These are phyloP conservation scores for Eutrema japonicum DNA, from an alignment of 345 rosid species.

Conservation along the genomic window DNA sequence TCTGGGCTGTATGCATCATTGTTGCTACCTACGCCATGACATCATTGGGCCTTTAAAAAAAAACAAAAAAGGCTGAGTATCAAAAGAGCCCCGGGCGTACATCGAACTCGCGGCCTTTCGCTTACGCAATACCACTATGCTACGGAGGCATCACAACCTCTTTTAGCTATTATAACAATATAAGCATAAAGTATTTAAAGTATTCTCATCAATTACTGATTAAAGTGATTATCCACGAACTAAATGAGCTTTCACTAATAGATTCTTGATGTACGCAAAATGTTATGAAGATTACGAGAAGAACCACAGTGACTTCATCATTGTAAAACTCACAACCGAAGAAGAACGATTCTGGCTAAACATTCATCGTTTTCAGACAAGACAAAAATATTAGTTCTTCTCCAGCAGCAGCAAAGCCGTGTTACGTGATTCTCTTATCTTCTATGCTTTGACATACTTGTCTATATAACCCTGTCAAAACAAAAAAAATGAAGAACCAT, in stretches of 20 bases:
- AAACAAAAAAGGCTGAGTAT: too few relatives aligned
- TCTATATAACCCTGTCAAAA: slow-evolving; percentile 80
- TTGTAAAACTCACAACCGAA: slow-evolving; percentile 4
- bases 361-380: slow-evolving; percentile 15
- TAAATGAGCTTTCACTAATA: background rate
- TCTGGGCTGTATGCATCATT: background rate
- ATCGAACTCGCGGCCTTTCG: slow-evolving; percentile 99
- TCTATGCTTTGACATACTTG: slow-evolving; percentile 74
- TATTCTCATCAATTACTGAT: background rate
- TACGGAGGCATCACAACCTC: slow-evolving; percentile 51
- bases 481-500: slow-evolving; percentile 26
- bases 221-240: background rate
- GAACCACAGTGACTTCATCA: slow-evolving; percentile 21
- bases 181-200: background rate
- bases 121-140: slow-evolving; percentile 99
- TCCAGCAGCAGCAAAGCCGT: slow-evolving; percentile 6
- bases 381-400: slow-evolving; percentile 26
- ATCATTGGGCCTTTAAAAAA: background rate
- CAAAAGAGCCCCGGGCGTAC: slow-evolving; percentile 71
- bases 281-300: background rate
- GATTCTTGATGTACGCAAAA: slow-evolving; percentile 22
- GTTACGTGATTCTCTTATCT: slow-evolving; percentile 20
- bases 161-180: rapidly evolving
- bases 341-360: slow-evolving; percentile 22
- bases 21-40: background rate